Evolutionary conservation across 192 early-diverging fungal species (phyloP), one percentile per base, ranked within the genome.

Genomic region (Umbelopsis sp.): DNA sequence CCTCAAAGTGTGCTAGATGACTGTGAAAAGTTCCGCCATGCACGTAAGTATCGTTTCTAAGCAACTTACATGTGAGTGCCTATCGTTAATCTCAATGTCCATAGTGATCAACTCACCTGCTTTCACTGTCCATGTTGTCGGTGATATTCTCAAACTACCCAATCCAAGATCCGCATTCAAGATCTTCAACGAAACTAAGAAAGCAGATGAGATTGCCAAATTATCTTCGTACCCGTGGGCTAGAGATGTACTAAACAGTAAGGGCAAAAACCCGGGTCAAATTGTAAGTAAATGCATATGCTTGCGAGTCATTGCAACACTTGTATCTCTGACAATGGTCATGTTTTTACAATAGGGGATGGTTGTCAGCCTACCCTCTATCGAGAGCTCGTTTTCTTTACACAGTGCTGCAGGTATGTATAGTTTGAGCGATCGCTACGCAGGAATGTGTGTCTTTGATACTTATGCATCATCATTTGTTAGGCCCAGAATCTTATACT

Each of bases 351-450:
- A 12, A 16, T 48, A 82, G 81, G 80, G 81, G 15, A 72, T 73
- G 55, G 75, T 88, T 18, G 80, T 85, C n/a, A 78, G 74, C 49
- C 68, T 88, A 67, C 81, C 86, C 21, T 74, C 84, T 1, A 88
- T 88, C 49, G 86, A 88, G 78, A 84, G 82, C 46, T 79, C 81
- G 1, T 88, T 83, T 53, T 82, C 86, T 9, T 47, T 78, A 1
- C 86, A 88, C 67, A 53, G 69, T 16, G 73, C 81, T 7, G 79
- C 77, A 58, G 76, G 78, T 79, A 71, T 6, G 37, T 10, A 50
- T 18, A 18, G 1, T 58, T 44, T 46, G 7, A 41, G 6, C 37
- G 5, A 1, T 10, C 37, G 10, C 23, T 20, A 35, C 37, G 16
- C 0, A 4, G 21, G 1, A 66, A 21, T 12, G 1, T 5, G 37